Percentiles rank a stretch among this genome's conserved stretches.
Evolutionary conservation across 331 rosid genomes (phyloP).

Genomic region (Saraca asoca): DNA sequence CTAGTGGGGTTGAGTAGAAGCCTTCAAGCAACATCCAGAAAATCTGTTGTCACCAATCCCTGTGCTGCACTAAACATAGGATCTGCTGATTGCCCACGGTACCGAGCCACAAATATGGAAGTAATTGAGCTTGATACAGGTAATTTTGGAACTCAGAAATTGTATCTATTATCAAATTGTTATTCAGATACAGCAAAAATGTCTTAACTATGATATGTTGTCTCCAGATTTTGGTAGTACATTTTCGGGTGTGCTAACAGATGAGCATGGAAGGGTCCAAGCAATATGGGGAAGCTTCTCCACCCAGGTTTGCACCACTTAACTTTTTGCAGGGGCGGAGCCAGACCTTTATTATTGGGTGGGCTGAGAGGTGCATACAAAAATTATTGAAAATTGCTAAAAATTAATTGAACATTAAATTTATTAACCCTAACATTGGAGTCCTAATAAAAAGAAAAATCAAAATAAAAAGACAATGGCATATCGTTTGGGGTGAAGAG

Average conservation of each 20-base stretch:
- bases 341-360: constrained; percentile 7
- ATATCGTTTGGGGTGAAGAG: constrained; percentile 12
- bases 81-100: constrained; percentile 88
- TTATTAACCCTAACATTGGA: constrained; percentile 13
- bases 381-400: not conserved
- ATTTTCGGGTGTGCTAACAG: constrained; percentile 91
- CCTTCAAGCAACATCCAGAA: constrained; percentile 98
- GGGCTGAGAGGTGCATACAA: not conserved
- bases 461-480: constrained; percentile 9
- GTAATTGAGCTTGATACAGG: constrained; percentile 98
- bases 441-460: constrained; percentile 10
- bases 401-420: constrained; percentile 18
- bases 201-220: constrained; percentile 24
- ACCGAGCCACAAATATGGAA: constrained; percentile 97
- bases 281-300: constrained; percentile 99
- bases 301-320: constrained; percentile 69
- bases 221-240: constrained; percentile 89
- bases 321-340: constrained; percentile 17
- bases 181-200: constrained; percentile 25
- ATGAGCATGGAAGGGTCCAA: constrained; percentile 90
- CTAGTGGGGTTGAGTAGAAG: constrained; percentile 97
- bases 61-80: constrained; percentile 92
- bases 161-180: not conserved
- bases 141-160: constrained; percentile 31
- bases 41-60: constrained; percentile 94